Percentiles rank a stretch among this genome's conserved stretches.
phyloP scores from a whole-genome alignment of 495 filamentous ascomycete genomes.

The Aspergillus avenaceus region DNA sequence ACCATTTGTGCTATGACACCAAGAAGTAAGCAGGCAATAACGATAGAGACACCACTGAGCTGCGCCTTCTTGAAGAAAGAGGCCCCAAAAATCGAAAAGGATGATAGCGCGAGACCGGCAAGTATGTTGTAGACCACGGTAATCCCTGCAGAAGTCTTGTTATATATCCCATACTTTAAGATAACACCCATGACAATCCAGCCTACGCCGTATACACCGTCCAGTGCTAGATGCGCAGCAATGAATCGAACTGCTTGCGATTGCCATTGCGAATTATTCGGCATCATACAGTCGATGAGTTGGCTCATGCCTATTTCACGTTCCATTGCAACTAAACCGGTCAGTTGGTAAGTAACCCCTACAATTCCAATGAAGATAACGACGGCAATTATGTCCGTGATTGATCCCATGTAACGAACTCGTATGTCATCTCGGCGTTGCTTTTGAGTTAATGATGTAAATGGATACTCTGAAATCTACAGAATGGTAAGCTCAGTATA shows the following conservation, averaged over 20 bases:
- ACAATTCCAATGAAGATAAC: conserved; percentile 66
- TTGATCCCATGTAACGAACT: conserved; percentile 59
- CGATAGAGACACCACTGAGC: conserved; percentile 66
- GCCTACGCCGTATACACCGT: conserved; percentile 60
- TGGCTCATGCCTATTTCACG: conserved; percentile 76
- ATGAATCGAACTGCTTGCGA: conserved; percentile 63
- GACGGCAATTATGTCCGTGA: conserved; percentile 65
- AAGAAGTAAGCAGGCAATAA: conserved; percentile 60
- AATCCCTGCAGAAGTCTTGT: conserved; percentile 53
- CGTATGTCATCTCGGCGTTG: conserved; percentile 59
- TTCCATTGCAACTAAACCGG: conserved; percentile 72
- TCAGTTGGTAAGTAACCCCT: conserved; percentile 69
- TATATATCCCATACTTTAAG: conserved; percentile 57
- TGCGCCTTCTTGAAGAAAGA: conserved; percentile 76
- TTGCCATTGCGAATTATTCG: conserved; percentile 58
- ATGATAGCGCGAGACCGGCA: conserved; percentile 58
- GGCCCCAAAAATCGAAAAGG: conserved; percentile 65
- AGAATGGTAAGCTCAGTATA: background rate
- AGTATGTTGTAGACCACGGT: conserved; percentile 62
- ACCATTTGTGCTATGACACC: conserved; percentile 67
- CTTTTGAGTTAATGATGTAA: conserved; percentile 61
- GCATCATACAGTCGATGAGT: conserved; percentile 79
- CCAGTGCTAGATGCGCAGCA: conserved; percentile 65
- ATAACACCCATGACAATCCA: conserved; percentile 68
- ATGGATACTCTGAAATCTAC: conserved; percentile 62